Percentiles rank a stretch among this genome's conserved stretches.
Evolutionary conservation across 805 yeast species (phyloP).

Genomic region (Metschnikowia lunata): DNA sequence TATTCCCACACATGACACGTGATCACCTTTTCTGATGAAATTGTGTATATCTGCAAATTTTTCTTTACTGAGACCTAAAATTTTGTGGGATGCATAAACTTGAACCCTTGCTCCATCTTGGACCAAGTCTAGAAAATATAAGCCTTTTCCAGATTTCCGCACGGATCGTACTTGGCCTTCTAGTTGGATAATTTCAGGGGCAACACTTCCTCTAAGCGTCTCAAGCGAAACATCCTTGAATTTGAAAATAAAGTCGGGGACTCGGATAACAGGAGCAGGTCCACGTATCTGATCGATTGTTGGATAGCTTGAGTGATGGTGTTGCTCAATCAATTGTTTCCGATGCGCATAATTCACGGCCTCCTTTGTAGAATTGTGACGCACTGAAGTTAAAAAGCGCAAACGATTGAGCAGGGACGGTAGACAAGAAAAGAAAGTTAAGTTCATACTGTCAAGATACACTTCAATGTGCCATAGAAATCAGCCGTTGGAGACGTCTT

Average conservation of each 20-base stretch:
- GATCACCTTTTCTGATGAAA: constrained; percentile 66
- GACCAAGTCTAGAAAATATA: constrained; percentile 61
- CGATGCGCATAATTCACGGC: constrained; percentile 11
- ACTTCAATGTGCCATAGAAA: no score
- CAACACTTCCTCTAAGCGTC: constrained; percentile 6
- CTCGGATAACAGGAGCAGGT: constrained; percentile 19
- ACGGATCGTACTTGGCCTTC: constrained; percentile 60
- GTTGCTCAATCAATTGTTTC: constrained; percentile 9
- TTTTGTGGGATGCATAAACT: constrained; percentile 52
- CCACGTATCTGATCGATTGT: constrained; percentile 5
- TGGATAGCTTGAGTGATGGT: constrained; percentile 14
- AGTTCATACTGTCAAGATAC: no score
- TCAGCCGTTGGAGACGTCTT: no score
- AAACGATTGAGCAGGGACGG: no score
- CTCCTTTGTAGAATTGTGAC: constrained; percentile 7
- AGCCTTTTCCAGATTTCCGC: constrained; percentile 63
- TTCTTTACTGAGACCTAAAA: constrained; percentile 38
- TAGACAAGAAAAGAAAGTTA: no score
- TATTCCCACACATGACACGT: constrained; percentile 56
- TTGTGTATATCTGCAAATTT: constrained; percentile 39
- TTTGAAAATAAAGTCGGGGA: constrained; percentile 35
- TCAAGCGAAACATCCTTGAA: constrained; percentile 22
- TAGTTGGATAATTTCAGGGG: constrained; percentile 9
- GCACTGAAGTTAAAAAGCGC: not conserved
- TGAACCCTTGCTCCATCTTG: constrained; percentile 63